A percentile compares a stretch with the other conserved stretches of the same genome.
These are phyloP conservation scores for Suillus subalutaceus DNA, from an alignment of 768 basidiomycete species.

Conservation along the genomic window DNA sequence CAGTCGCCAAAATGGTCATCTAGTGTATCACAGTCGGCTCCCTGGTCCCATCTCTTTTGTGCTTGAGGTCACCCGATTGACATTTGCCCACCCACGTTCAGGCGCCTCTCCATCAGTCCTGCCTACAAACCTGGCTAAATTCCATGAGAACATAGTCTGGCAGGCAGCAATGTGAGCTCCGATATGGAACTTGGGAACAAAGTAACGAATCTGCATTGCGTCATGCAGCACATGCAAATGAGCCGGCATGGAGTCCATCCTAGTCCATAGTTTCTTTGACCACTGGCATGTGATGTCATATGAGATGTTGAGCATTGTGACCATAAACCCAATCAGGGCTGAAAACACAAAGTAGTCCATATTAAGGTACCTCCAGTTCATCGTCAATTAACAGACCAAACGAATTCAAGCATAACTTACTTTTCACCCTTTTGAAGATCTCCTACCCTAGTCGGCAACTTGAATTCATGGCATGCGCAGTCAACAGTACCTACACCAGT, in stretches of 20 bases:
- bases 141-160: neutral
- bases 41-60: neutral
- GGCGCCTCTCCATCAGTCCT: neutral
- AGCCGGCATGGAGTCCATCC: constrained; percentile 3
- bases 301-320: constrained; percentile 9
- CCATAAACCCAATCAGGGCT: neutral
- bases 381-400: neutral
- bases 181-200: neutral
- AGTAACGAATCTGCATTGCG: neutral
- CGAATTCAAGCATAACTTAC: neutral
- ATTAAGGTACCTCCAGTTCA: neutral
- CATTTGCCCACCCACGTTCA: neutral
- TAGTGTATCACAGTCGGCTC: neutral
- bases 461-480: neutral
- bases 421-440: constrained; percentile 7
- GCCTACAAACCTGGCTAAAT: neutral
- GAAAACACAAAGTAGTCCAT: constrained; percentile 9
- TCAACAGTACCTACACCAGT: neutral
- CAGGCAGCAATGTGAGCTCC: neutral
- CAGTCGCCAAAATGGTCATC: neutral
- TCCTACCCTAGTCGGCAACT: neutral
- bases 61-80: neutral
- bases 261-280: constrained; percentile 15
- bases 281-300: constrained; percentile 30
- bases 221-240: constrained; percentile 1